Conservation (phyloP, 2,329 filamentous ascomycete species). For the Sphaerulina vaccinii region DNA sequence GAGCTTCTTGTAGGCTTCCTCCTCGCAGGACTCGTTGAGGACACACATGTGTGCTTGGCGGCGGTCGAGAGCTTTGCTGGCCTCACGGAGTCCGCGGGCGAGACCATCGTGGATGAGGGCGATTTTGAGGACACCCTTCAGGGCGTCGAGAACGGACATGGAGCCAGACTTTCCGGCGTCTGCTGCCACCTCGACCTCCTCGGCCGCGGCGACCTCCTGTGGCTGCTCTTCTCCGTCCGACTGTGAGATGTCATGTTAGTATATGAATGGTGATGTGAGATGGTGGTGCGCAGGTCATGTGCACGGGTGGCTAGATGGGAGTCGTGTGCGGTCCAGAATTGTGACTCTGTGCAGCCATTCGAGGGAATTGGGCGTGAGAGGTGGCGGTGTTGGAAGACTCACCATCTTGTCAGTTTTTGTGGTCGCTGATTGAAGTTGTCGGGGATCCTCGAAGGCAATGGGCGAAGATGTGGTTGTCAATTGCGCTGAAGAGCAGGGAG, state of each 20-base stretch:
- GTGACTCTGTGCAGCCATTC: not conserved
- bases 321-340: constrained; percentile 2
- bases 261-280: not conserved
- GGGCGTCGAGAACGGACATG: constrained; percentile 96
- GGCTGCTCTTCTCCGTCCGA: constrained; percentile 99
- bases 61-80: constrained; percentile 96
- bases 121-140: constrained; percentile 98
- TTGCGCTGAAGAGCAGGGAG: constrained; percentile 5
- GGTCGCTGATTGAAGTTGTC: constrained; percentile 29
- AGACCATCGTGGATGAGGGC: constrained; percentile 99
- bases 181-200: constrained; percentile 94
- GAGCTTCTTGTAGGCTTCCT: constrained; percentile 99
- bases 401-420: constrained; percentile 32
- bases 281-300: constrained; percentile 4
- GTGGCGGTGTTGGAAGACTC: constrained; percentile 9
- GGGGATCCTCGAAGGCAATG: constrained; percentile 31
- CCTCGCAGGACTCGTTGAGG: constrained; percentile 99
- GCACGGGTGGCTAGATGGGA: constrained; percentile 3
- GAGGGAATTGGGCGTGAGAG: not conserved
- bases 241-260: constrained; percentile 49
- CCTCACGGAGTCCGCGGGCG: constrained; percentile 95
- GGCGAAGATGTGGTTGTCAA: constrained; percentile 4
- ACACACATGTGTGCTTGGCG: constrained; percentile 99
- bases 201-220: constrained; percentile 67
- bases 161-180: constrained; percentile 75